These are phyloP conservation scores for Tardiomyces blankii DNA, from an alignment of 1,139 yeast species.

Conservation along the genomic window DNA sequence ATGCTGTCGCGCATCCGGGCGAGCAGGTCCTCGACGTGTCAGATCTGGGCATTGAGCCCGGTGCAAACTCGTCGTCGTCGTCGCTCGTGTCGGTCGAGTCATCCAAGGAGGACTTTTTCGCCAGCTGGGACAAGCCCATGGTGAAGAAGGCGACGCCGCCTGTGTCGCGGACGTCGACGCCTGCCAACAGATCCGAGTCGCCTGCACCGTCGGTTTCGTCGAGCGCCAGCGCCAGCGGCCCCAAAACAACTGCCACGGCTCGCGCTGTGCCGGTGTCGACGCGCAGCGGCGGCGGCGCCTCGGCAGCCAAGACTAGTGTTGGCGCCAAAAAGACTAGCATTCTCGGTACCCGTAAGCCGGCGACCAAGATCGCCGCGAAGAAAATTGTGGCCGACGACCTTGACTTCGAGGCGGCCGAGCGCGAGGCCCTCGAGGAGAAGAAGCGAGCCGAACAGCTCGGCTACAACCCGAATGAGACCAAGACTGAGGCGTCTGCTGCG, in stretches of 20 bases:
- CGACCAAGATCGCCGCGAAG: constrained; percentile 25
- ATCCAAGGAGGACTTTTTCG: constrained; percentile 75
- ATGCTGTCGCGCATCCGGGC: constrained; percentile 59
- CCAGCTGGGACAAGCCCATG: constrained; percentile 80
- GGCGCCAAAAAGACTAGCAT: constrained; percentile 15
- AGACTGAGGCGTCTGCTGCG: constrained; percentile 5
- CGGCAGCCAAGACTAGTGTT: constrained; percentile 7
- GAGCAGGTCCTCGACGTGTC: constrained; percentile 38
- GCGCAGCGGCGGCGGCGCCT: constrained; percentile 11
- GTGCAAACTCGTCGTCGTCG: constrained; percentile 22
- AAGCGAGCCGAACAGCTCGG: constrained; percentile 65
- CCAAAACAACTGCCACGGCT: constrained; percentile 13
- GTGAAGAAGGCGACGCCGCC: constrained; percentile 39
- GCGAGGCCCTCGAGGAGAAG: constrained; percentile 73
- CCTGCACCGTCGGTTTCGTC: constrained; percentile 13
- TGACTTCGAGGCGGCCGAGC: constrained; percentile 88
- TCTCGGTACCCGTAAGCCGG: constrained; percentile 22
- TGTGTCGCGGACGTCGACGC: constrained; percentile 36
- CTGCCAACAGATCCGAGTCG: constrained; percentile 22
- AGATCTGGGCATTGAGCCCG: constrained; percentile 18
- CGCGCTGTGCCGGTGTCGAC: constrained; percentile 16
- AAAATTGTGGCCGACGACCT: constrained; percentile 47
- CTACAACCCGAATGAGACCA: constrained; percentile 44
- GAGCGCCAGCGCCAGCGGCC: constrained; percentile 10
- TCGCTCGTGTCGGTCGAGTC: constrained; percentile 18